Percentiles rank a stretch among this genome's conserved stretches.
phyloP scores from a whole-genome alignment of 139 green algal genomes.

The Eudorina sp. region DNA sequence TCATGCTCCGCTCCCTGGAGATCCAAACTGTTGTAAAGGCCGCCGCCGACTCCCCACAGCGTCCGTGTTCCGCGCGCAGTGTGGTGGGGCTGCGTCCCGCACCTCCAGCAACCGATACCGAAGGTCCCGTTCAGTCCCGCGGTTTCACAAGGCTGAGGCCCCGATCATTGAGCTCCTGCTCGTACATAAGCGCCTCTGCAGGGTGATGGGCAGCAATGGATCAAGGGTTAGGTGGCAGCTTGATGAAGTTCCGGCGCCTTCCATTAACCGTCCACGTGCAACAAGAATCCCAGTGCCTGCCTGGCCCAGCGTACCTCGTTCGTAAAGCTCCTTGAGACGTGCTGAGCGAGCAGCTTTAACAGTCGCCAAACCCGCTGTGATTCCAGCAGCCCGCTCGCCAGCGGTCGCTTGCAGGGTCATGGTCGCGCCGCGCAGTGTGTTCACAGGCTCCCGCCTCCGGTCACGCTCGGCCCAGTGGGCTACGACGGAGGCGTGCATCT shows the following conservation, averaged over 20 bases:
- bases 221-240: not conserved
- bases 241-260: no score
- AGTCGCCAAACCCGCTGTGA: slow-evolving; percentile 22
- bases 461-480: slow-evolving; percentile 43
- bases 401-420: not conserved
- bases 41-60: no score
- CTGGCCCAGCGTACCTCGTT: not conserved
- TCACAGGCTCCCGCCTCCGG: not conserved
- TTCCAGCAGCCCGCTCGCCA: not conserved
- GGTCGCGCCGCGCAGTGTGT: not conserved
- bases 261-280: no score
- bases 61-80: no score
- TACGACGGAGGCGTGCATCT: not conserved
- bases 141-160: slow-evolving; percentile 47
- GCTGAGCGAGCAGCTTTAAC: slow-evolving; percentile 45
- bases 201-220: not conserved
- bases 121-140: slow-evolving; percentile 29
- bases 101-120: no score
- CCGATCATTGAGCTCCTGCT: slow-evolving; percentile 41
- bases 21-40: no score
- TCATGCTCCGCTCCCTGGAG: no score
- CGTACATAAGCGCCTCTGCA: slow-evolving; percentile 47
- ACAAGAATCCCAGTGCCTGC: not conserved
- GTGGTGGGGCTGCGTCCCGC: no score
- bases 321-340: slow-evolving; percentile 43